phyloP scores from a whole-genome alignment of 768 basidiomycete species.

The Leccinum aurantiacum region DNA sequence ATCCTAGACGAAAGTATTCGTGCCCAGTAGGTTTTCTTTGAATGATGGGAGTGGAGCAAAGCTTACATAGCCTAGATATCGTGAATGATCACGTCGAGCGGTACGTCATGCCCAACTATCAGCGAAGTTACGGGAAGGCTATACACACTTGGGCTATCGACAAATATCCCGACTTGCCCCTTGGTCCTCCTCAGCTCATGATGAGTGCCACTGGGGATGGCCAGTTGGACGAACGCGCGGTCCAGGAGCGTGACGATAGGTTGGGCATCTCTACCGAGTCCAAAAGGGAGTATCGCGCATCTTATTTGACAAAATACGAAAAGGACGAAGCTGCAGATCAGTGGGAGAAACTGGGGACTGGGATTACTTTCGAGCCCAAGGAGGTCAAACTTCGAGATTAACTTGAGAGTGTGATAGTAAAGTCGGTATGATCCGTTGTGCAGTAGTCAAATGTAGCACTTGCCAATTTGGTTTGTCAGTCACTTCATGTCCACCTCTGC shows the following conservation, averaged over 20 bases:
- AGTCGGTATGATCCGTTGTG: not conserved
- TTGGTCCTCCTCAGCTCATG: slow-evolving; percentile 50
- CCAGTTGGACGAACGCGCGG: slow-evolving; percentile 31
- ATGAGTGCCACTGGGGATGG: slow-evolving; percentile 42
- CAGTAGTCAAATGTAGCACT: not conserved
- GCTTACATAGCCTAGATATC: slow-evolving; percentile 14
- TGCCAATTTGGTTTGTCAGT: slow-evolving; percentile 12
- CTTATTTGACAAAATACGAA: slow-evolving; percentile 42
- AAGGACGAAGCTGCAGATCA: slow-evolving; percentile 37
- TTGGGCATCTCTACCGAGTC: slow-evolving; percentile 23
- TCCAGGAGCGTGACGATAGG: slow-evolving; percentile 34
- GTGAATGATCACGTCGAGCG: slow-evolving; percentile 39
- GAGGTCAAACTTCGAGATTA: slow-evolving; percentile 22
- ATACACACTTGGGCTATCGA: slow-evolving; percentile 42
- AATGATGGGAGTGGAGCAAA: not conserved
- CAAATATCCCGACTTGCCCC: slow-evolving; percentile 39
- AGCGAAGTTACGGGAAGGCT: slow-evolving; percentile 49
- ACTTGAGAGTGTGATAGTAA: not conserved
- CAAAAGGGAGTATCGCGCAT: slow-evolving; percentile 36
- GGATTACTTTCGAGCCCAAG: slow-evolving; percentile 34
- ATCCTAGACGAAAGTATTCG: slow-evolving; percentile 22
- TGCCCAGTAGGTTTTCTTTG: slow-evolving; percentile 22
- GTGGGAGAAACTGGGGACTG: slow-evolving; percentile 38
- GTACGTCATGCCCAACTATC: slow-evolving; percentile 43
- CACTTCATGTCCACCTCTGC: slow-evolving; percentile 37